Evolutionary conservation across 2,329 filamentous ascomycete species (phyloP).

Genomic region (Colletotrichum agaves): DNA sequence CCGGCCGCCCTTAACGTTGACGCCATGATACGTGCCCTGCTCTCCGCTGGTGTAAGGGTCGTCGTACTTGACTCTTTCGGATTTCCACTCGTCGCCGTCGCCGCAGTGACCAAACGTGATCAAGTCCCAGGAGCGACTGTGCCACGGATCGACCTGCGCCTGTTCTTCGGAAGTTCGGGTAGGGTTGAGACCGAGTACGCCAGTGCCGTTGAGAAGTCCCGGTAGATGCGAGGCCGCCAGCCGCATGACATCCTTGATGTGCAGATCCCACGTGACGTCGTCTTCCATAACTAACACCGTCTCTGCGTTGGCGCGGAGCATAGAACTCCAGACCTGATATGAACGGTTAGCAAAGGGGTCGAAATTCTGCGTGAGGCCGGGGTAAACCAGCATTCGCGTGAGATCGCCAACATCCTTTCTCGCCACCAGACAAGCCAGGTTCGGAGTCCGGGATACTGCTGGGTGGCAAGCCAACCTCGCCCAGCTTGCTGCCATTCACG

Average conservation of each 20-base stretch:
- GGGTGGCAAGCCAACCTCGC: constrained; percentile 42
- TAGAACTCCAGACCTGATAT: constrained; percentile 43
- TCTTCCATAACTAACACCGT: constrained; percentile 44
- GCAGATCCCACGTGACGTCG: constrained; percentile 45
- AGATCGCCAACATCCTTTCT: constrained; percentile 44
- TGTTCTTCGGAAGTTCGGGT: neutral
- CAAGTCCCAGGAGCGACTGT: constrained; percentile 41
- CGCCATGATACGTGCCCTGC: constrained; percentile 37
- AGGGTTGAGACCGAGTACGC: constrained; percentile 4
- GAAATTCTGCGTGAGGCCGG: neutral
- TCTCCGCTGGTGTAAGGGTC: constrained; percentile 18
- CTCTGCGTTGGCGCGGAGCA: constrained; percentile 39
- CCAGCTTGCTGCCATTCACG: constrained; percentile 40
- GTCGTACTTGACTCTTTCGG: constrained; percentile 10
- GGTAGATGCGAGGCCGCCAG: constrained; percentile 17
- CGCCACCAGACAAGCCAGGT: constrained; percentile 36
- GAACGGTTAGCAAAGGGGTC: neutral
- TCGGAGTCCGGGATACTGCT: constrained; percentile 35
- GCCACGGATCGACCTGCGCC: constrained; percentile 39
- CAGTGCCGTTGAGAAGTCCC: constrained; percentile 15
- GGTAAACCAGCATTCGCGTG: constrained; percentile 43
- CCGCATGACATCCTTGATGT: constrained; percentile 42
- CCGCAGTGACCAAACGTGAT: constrained; percentile 42
- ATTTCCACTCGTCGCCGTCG: constrained; percentile 36
- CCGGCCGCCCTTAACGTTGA: constrained; percentile 37